Evolutionary conservation across 2,329 filamentous ascomycete genomes (phyloP).

Genomic region (Zymoseptoria passerinii): DNA sequence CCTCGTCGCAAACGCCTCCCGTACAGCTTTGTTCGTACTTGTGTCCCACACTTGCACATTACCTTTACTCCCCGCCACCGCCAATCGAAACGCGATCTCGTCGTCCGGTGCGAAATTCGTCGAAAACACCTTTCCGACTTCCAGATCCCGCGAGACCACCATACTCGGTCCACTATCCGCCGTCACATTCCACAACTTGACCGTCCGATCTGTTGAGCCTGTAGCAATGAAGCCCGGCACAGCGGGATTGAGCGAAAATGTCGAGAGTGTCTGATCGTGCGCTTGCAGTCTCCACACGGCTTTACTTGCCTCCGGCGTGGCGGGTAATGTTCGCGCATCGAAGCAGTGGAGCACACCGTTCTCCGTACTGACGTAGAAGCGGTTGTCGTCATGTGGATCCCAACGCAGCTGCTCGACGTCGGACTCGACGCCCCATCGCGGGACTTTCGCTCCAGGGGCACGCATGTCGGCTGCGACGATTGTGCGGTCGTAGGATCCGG

Average conservation of each 20-base stretch:
- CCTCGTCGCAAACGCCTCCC: slow-evolving; percentile 70
- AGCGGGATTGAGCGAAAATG: slow-evolving; percentile 82
- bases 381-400: slow-evolving; percentile 88
- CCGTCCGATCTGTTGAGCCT: slow-evolving; percentile 85
- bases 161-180: slow-evolving; percentile 68
- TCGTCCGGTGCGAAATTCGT: slow-evolving; percentile 82
- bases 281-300: slow-evolving; percentile 92
- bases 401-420: slow-evolving; percentile 89
- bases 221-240: slow-evolving; percentile 92
- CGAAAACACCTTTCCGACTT: slow-evolving; percentile 91
- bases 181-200: slow-evolving; percentile 89
- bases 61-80: slow-evolving; percentile 91
- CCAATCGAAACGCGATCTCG: slow-evolving; percentile 84
- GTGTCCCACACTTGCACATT: slow-evolving; percentile 94
- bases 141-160: slow-evolving; percentile 84
- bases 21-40: slow-evolving; percentile 79
- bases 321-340: slow-evolving; percentile 69
- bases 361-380: slow-evolving; percentile 89
- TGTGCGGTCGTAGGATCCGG: slow-evolving; percentile 90
- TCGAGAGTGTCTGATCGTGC: slow-evolving; percentile 83
- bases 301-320: slow-evolving; percentile 66
- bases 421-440: slow-evolving; percentile 87
- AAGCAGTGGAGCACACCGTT: slow-evolving; percentile 86
- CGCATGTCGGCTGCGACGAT: slow-evolving; percentile 95
- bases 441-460: slow-evolving; percentile 70